Base-by-base conservation (phyloP, 2,329 filamentous ascomycete genomes). In the Hypomyces perniciosus region DNA sequence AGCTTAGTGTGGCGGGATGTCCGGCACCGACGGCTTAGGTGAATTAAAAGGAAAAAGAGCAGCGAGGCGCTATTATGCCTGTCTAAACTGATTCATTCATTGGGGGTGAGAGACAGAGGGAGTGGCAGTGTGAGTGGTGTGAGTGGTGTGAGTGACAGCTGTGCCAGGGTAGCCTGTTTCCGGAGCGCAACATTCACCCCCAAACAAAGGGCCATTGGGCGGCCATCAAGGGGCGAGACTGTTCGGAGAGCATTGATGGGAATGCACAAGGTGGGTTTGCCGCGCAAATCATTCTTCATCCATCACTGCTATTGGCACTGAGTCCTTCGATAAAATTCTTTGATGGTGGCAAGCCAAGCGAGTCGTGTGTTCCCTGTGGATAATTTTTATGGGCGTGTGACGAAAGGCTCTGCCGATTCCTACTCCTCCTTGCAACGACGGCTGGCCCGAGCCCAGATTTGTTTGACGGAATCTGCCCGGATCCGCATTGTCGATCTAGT, bases 1-100 rank as follows among this genome's bases (percentile, higher is more conserved):
- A 52, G 53, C 47, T 52, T 64, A 63, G 62, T 57, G 62, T 51
- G 54, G 62, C 62, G 62, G 62, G 59, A 63, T 54, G 62, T 59
- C 62, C 53, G 53, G 53, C 50, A 52, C 27, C 13, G 10, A 26
- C 27, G 12, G 26, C 6, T 12, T 33, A 10, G 27, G 27, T 30
- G 30, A 40, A 40, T 40, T 50, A 39, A 52, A 10, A 42, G 12
- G 42, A 44, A 44, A 44, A n/a, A 44, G 52, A 53, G 55, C 55
- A 60, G 59, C 59, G 59, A 56, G 57, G 59, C 4, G 46, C 46
- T 44, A 35, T 12, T 12, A 35, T 12, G 33, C 8, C 33, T 35
- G 20, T 20, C 33, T 35, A 35, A 35, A 35, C 8, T 35, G 33
- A 35, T 8, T 8, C 8, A 35, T 8, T 12, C 33, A 35, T 35